Base-by-base conservation (phyloP, 2,329 filamentous ascomycete species). In the Sclerotinia trifoliorum region DNA sequence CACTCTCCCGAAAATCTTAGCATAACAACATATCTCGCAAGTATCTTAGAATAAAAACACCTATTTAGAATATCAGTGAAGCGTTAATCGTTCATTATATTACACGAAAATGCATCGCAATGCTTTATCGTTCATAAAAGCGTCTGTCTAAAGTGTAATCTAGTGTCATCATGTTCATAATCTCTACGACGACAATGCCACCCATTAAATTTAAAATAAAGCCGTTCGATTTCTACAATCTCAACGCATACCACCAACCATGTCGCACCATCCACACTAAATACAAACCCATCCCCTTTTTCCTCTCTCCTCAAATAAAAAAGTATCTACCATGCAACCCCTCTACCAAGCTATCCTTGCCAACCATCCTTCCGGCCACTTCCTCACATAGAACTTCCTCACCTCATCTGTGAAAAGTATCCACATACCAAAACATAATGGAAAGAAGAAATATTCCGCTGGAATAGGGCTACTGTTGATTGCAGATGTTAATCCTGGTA, bases 381-480 rank as follows among this genome's bases (percentile, higher is more conserved):
- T 86, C 66, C 89, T 81, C 2, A 91, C 84, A 29, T 80, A 79
- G 65, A 80, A 88, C 77, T 92, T 91, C 68, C 90, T 83, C 17
- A 73, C 79, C 78, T 92, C 90, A 74, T 93, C 90, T 11, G 90
- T 75, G 19, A 87, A 73, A 63, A 92, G 76, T 35, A 91, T 80
- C 0, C 80, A 86, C 42, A 89, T 70, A 0, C 90, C 91, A 76
- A 93, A 92, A 0, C 86, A 84, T 75, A 90, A 86, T 0, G 90
- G 90, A 62, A 94, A 76, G 76, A 94, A 93, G 85, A 88, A 94
- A 73, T 93, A 82, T 77, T 90, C 90, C 0, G 87, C 86, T 0
- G 90, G 89, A 0, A 93, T 86, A 0, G 79, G 76, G 0, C 85
- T 82, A 0, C 89, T 92, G n/a, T 78, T 83, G 3, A 92, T 79